phyloP scores from a whole-genome alignment of 2,329 filamentous ascomycete genomes.

The Ilyonectria destructans region DNA sequence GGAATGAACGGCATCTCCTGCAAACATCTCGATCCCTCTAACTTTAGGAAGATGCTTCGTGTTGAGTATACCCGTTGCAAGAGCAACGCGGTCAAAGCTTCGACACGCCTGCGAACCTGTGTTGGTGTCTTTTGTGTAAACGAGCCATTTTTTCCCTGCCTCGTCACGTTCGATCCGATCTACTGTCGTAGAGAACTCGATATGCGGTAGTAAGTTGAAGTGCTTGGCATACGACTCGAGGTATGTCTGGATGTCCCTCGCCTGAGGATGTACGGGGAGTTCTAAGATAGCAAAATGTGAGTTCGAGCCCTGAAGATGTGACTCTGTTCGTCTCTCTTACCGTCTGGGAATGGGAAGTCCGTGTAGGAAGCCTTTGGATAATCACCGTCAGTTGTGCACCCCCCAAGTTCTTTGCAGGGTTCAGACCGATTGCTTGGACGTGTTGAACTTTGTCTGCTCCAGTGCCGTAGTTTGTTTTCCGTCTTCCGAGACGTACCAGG shows the following conservation, averaged over 20 bases:
- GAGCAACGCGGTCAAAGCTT: slow-evolving; percentile 56
- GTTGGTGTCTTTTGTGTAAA: slow-evolving; percentile 48
- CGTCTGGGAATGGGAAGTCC: slow-evolving; percentile 55
- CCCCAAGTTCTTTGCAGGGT: neutral
- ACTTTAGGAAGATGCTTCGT: slow-evolving; percentile 55
- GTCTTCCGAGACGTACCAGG: slow-evolving; percentile 59
- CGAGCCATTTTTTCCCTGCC: slow-evolving; percentile 46
- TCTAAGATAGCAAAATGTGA: slow-evolving; percentile 29
- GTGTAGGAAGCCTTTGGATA: slow-evolving; percentile 49
- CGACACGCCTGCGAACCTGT: slow-evolving; percentile 38
- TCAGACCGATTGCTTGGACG: slow-evolving; percentile 52
- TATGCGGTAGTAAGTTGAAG: slow-evolving; percentile 49
- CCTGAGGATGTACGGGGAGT: slow-evolving; percentile 46
- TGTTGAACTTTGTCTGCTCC: slow-evolving; percentile 49
- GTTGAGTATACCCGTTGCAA: slow-evolving; percentile 55
- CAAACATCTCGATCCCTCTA: slow-evolving; percentile 58
- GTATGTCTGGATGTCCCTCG: slow-evolving; percentile 51
- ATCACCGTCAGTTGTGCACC: slow-evolving; percentile 20
- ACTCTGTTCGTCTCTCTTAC: slow-evolving; percentile 29
- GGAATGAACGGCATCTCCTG: slow-evolving; percentile 59
- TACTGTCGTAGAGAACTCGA: slow-evolving; percentile 50
- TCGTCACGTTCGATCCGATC: slow-evolving; percentile 48
- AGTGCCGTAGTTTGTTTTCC: slow-evolving; percentile 56
- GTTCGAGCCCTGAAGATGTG: neutral
- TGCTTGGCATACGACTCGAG: slow-evolving; percentile 53